Evolutionary conservation across 352 stramenopile species (phyloP), one percentile per base, ranked within the genome.

Genomic region (Halophytophthora batemanensis): DNA sequence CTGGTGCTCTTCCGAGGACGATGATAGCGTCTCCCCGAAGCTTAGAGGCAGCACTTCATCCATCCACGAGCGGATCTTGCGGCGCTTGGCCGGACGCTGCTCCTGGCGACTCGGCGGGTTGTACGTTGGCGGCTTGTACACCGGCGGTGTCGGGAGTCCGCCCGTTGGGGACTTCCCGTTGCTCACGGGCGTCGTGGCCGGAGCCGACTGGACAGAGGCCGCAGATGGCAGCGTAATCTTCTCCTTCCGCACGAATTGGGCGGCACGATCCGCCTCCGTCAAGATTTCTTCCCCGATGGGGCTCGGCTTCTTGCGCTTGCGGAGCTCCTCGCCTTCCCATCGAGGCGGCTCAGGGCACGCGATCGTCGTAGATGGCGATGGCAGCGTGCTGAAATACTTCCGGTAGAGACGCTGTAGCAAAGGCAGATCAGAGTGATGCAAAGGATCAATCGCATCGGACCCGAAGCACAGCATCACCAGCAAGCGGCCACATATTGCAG

Each of bases 1-100:
- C 19, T 64, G 46, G 41, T 95, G 79, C 42, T 89, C 80, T 19
- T 90, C 74, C 1, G 80, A 90, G n/a, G 63, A 73, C 1, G 65
- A 35, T 33, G 76, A 55, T 38, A 95, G 29, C 19, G 63, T 69
- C 29, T 92, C 74, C 7, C 84, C 84, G 45, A 76, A 87, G 29
- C 65, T 46, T 6, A 95, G 56, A 19, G 80, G 74, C 10, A 74
- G 25, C 3, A 93, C 84, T 11, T 93, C 82, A 38, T 95, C 84
- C 50, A 87, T 68, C 84, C 84, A 95, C 39, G 84, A 88, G 11
- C 84, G 82, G 39, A 95, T 91, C 73, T 95, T 95, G 28, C 84
- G 82, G 25, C 82, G 79, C 61, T 95, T 95, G 0, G 80, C 53
- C 18, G 75, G 68, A 18, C 77, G 77, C 19, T 72, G 56, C 2